A percentile compares a stretch with the other conserved stretches of the same genome.
Conservation (phyloP, 495 filamentous ascomycete genomes). For the Trichoderma asperelloides region DNA sequence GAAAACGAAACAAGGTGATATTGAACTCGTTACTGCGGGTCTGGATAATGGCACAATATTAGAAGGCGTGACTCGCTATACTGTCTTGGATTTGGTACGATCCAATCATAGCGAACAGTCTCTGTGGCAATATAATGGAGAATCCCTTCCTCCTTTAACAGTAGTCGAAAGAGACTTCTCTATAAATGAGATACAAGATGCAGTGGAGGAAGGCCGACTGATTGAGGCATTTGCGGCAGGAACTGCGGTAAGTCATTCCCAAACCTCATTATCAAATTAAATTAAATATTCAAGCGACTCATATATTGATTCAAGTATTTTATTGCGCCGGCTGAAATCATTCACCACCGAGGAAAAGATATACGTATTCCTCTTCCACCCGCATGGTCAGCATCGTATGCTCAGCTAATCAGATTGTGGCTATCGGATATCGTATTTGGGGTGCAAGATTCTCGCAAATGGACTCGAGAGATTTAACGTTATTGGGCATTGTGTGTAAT, state of each 20-base stretch:
- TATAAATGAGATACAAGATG: conserved; percentile 70
- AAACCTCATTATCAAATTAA: background rate
- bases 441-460: background rate
- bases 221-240: conserved; percentile 81
- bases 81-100: conserved; percentile 61
- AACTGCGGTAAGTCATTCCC: conserved; percentile 58
- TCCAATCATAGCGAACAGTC: background rate
- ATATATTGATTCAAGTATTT: conserved; percentile 51
- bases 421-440: background rate
- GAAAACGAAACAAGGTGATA: conserved; percentile 54
- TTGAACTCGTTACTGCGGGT: conserved; percentile 74
- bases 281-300: background rate
- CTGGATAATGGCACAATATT: conserved; percentile 74
- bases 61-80: conserved; percentile 72
- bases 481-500: background rate
- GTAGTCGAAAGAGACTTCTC: conserved; percentile 72
- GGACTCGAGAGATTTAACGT: conserved; percentile 1
- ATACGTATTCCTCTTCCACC: conserved; percentile 49
- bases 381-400: background rate
- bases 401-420: background rate
- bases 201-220: conserved; percentile 63
- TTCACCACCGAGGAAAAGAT: conserved; percentile 63
- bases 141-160: conserved; percentile 52
- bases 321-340: conserved; percentile 61
- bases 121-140: conserved; percentile 22